These are phyloP conservation scores for Lactarius trivialis DNA, from an alignment of 768 basidiomycete species.

Conservation along the genomic window DNA sequence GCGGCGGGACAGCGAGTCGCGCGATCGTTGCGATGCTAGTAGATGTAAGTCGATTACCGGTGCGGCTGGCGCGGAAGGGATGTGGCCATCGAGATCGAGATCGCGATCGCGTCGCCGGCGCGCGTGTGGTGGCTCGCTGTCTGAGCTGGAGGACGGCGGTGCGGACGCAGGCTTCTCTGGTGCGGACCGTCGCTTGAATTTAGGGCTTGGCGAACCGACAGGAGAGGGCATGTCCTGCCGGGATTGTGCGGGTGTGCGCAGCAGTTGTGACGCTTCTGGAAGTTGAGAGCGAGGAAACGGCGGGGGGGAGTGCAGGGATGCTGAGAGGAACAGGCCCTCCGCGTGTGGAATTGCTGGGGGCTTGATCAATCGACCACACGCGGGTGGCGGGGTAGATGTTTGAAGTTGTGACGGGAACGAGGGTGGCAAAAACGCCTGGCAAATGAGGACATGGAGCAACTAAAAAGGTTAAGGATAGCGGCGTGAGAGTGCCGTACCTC, in stretches of 20 bases:
- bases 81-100: constrained; percentile 17
- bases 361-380: neutral
- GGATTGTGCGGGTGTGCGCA: neutral
- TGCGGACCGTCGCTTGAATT: neutral
- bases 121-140: neutral
- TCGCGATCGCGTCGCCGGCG: constrained; percentile 25
- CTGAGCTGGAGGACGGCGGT: neutral
- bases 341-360: constrained; percentile 12
- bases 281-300: constrained; percentile 18
- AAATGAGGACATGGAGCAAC: neutral
- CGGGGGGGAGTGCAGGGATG: constrained; percentile 2
- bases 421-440: constrained; percentile 17
- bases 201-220: neutral
- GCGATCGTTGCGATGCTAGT: constrained; percentile 37
- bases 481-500: constrained; percentile 6
- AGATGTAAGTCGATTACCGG: constrained; percentile 36
- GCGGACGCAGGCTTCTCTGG: neutral
- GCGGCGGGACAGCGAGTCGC: constrained; percentile 29
- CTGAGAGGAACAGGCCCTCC: neutral
- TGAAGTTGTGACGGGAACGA: constrained; percentile 20
- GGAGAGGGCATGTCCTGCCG: neutral
- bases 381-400: constrained; percentile 16
- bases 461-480: neutral
- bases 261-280: neutral
- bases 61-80: constrained; percentile 30